A percentile compares a stretch with the other conserved stretches of the same genome.
phyloP scores from a whole-genome alignment of 106 monocot genomes.

The Apostasia shenzhenica region DNA sequence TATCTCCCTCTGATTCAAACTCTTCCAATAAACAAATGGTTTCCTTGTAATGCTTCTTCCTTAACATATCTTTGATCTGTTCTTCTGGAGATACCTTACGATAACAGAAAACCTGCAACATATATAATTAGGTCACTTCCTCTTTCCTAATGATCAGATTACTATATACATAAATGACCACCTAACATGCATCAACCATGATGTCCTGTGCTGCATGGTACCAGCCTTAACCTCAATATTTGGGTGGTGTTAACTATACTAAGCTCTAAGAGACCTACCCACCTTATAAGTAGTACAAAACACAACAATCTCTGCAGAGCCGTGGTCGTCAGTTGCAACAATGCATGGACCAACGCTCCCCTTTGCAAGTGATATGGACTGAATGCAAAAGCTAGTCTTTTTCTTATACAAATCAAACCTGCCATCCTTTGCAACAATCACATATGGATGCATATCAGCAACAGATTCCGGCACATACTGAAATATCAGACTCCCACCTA shows the following conservation, averaged over 20 bases:
- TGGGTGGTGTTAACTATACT: too few relatives aligned
- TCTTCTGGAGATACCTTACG: slow-evolving; percentile 70
- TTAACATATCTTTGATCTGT: slow-evolving; percentile 88
- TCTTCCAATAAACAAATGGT: slow-evolving; percentile 68
- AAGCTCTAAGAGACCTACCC: slow-evolving; percentile 22
- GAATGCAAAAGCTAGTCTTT: slow-evolving; percentile 58
- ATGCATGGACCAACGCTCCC: slow-evolving; percentile 26
- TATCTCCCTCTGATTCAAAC: slow-evolving; percentile 69
- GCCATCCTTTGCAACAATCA: slow-evolving; percentile 50
- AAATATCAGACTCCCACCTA: slow-evolving; percentile 87
- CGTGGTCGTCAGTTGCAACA: slow-evolving; percentile 45
- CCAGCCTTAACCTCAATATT: too few relatives aligned
- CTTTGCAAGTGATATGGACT: slow-evolving; percentile 46
- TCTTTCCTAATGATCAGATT: too few relatives aligned
- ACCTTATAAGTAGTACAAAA: slow-evolving; percentile 72
- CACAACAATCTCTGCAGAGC: slow-evolving; percentile 44
- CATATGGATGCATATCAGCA: slow-evolving; percentile 54
- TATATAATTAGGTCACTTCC: not conserved
- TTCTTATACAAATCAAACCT: slow-evolving; percentile 68
- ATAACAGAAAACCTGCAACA: slow-evolving; percentile 59
- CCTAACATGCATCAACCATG: too few relatives aligned
- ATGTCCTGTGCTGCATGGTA: too few relatives aligned
- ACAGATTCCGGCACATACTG: slow-evolving; percentile 45
- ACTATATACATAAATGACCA: too few relatives aligned
- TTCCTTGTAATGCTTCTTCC: slow-evolving; percentile 71